These are phyloP conservation scores for Solanum virginianum DNA, from an alignment of 257 asterid genomes.

Conservation along the genomic window DNA sequence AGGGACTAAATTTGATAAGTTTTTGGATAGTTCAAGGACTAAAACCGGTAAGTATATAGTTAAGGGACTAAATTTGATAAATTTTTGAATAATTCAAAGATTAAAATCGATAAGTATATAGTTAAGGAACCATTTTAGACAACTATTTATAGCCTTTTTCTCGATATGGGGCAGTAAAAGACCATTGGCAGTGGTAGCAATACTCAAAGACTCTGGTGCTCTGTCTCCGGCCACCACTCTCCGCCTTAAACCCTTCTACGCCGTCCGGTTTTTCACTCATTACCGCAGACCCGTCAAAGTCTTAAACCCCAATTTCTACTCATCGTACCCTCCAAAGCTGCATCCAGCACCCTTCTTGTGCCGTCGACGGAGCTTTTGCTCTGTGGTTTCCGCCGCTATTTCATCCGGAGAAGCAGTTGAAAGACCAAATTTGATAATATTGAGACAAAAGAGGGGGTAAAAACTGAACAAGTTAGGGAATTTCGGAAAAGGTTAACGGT, in stretches of 20 bases:
- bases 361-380: conserved; percentile 36
- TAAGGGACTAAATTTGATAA: too few species aligned
- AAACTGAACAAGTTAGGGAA: conserved; percentile 41
- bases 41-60: too few species aligned
- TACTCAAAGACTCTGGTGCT: conserved; percentile 18
- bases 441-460: neutral
- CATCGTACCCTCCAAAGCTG: conserved; percentile 14
- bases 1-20: too few species aligned
- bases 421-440: conserved; percentile 16
- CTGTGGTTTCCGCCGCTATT: conserved; percentile 34
- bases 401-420: conserved; percentile 47
- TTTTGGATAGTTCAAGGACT: too few species aligned
- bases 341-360: conserved; percentile 13
- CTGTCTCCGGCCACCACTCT: conserved; percentile 51
- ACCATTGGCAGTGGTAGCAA: neutral
- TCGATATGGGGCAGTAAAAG: neutral
- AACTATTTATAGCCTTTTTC: too few species aligned
- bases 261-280: conserved; percentile 26
- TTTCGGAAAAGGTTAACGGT: conserved; percentile 58
- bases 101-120: too few species aligned
- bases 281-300: conserved; percentile 7
- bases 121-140: too few species aligned
- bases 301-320: neutral
- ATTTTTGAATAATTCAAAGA: too few species aligned
- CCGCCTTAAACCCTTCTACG: conserved; percentile 48